These are phyloP conservation scores for Misopates orontium DNA, from an alignment of 257 asterid genomes.

Conservation along the genomic window DNA sequence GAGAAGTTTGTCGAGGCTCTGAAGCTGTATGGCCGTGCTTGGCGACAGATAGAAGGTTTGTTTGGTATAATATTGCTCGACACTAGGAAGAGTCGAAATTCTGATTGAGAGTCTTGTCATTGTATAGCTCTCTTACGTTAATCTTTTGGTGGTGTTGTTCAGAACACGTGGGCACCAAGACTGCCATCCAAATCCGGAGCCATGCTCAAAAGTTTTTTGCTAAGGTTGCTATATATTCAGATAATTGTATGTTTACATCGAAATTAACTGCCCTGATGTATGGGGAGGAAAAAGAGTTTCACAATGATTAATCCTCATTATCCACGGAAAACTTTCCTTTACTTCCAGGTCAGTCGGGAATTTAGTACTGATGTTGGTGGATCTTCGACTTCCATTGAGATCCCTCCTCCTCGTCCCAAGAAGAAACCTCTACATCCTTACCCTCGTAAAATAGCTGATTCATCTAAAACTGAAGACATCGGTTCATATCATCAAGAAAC, in stretches of 20 bases:
- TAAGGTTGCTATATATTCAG: conserved; percentile 39
- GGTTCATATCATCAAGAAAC: conserved; percentile 38
- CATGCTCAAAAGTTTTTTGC: conserved; percentile 91
- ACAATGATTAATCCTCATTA: background rate
- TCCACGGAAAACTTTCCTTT: background rate
- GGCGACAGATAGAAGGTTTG: conserved; percentile 91
- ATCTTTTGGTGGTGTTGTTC: conserved; percentile 20
- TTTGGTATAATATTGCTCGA: conserved; percentile 32
- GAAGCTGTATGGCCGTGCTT: conserved; percentile 80
- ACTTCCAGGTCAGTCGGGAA: conserved; percentile 54
- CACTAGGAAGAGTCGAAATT: conserved; percentile 24
- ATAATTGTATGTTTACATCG: background rate
- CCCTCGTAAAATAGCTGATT: conserved; percentile 64
- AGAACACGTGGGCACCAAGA: conserved; percentile 84
- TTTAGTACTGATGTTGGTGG: conserved; percentile 51
- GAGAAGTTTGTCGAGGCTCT: conserved; percentile 77
- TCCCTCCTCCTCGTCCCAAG: conserved; percentile 97
- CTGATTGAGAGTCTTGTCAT: background rate
- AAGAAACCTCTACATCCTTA: conserved; percentile 85
- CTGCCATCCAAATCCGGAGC: conserved; percentile 89
- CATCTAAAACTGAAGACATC: conserved; percentile 19
- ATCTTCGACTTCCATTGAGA: conserved; percentile 48
- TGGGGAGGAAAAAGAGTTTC: background rate
- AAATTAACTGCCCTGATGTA: background rate
- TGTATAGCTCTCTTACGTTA: conserved; percentile 13